Percentiles rank a stretch among this genome's conserved stretches.
These are phyloP conservation scores for Tolypocladium tundrense DNA, from an alignment of 2,329 filamentous ascomycete species.

Conservation along the genomic window DNA sequence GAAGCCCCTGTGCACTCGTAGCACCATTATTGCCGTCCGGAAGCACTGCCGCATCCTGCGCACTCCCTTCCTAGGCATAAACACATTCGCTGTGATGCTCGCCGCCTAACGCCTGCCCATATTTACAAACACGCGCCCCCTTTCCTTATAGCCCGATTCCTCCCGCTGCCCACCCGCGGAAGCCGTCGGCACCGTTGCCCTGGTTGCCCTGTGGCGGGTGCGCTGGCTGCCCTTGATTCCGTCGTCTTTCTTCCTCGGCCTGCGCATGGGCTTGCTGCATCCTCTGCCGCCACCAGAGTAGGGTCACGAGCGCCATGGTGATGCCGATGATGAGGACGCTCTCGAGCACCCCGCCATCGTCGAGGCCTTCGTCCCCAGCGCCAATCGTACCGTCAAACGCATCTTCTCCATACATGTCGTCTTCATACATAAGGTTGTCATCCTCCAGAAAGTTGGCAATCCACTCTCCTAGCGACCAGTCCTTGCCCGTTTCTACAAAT, in stretches of 20 bases:
- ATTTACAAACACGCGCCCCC: slow-evolving; percentile 4
- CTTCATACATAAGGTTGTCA: slow-evolving; percentile 56
- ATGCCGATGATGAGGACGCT: slow-evolving; percentile 74
- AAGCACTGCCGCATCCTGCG: background rate
- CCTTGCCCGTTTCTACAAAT: slow-evolving; percentile 51
- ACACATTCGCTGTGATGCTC: slow-evolving; percentile 5
- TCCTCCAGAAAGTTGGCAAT: slow-evolving; percentile 72
- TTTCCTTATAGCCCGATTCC: slow-evolving; percentile 20
- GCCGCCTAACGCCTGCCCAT: slow-evolving; percentile 9
- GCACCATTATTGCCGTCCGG: background rate
- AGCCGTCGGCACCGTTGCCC: slow-evolving; percentile 10
- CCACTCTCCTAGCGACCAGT: slow-evolving; percentile 79
- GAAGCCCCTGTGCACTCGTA: too few species aligned
- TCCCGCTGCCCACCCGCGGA: slow-evolving; percentile 25
- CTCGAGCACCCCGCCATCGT: slow-evolving; percentile 74
- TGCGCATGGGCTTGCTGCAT: slow-evolving; percentile 47
- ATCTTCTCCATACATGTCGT: slow-evolving; percentile 40
- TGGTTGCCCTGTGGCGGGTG: slow-evolving; percentile 12
- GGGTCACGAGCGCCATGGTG: slow-evolving; percentile 59
- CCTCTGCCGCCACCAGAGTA: slow-evolving; percentile 74
- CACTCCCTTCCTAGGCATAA: background rate
- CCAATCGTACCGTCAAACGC: slow-evolving; percentile 45
- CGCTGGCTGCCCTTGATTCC: slow-evolving; percentile 19
- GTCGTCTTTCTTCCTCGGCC: slow-evolving; percentile 20
- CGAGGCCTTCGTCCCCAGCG: slow-evolving; percentile 49